Percentiles rank a stretch among this genome's conserved stretches.
Evolutionary conservation across 108 stramenopile species (phyloP).

Genomic region (Epithemia pelagica): DNA sequence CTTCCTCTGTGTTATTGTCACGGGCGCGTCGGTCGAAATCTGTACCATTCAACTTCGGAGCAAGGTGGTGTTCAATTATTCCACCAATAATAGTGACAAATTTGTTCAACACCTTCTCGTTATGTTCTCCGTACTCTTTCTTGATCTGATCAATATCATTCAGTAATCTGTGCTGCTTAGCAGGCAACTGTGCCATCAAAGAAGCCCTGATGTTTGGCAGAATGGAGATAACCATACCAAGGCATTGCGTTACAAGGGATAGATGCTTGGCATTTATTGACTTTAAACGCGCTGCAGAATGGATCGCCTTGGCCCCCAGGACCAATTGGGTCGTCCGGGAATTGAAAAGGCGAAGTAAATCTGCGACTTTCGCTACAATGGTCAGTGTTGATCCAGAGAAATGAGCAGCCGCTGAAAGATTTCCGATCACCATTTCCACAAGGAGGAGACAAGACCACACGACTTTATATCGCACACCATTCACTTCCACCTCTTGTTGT

Average conservation of each 20-base stretch:
- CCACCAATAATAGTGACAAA: constrained; percentile 95
- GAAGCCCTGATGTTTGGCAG: constrained; percentile 91
- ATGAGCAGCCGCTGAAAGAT: constrained; percentile 77
- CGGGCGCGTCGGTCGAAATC: constrained; percentile 69
- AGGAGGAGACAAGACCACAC: constrained; percentile 93
- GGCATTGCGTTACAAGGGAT: constrained; percentile 85
- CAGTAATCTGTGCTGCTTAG: constrained; percentile 87
- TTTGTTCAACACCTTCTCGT: constrained; percentile 88
- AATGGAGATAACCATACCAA: constrained; percentile 77
- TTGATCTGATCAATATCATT: constrained; percentile 87
- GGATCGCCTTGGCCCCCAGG: constrained; percentile 89
- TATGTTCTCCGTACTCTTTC: constrained; percentile 84
- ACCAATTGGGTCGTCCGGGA: constrained; percentile 88
- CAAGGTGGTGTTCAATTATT: constrained; percentile 82
- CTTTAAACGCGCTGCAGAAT: constrained; percentile 81
- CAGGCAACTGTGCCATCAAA: constrained; percentile 84
- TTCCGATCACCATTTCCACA: constrained; percentile 83
- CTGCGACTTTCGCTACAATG: constrained; percentile 77
- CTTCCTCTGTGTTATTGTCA: constrained; percentile 16
- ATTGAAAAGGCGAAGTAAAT: constrained; percentile 89
- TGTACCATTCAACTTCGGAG: constrained; percentile 49
- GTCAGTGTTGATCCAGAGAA: constrained; percentile 82
- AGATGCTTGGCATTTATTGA: constrained; percentile 95
- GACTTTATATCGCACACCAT: constrained; percentile 79
- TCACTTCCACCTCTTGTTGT: constrained; percentile 67